A percentile compares a stretch with the other conserved stretches of the same genome.
These are phyloP conservation scores for Podochytrium sp. DNA, from an alignment of 192 early-diverging fungal species.

Conservation along the genomic window DNA sequence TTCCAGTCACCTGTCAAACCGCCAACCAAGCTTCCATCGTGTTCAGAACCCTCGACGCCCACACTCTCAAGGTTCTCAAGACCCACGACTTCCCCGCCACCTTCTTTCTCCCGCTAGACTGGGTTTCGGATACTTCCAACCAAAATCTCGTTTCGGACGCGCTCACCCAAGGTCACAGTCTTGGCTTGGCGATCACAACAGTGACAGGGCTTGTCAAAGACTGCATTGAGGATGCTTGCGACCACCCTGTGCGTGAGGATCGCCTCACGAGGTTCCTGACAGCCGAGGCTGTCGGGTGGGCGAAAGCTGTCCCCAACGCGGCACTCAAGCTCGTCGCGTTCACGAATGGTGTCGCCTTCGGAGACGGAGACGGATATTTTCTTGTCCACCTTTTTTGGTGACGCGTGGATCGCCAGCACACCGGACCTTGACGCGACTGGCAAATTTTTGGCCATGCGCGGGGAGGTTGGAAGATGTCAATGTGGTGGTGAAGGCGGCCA, in stretches of 20 bases:
- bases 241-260: not conserved
- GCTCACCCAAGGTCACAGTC: not conserved
- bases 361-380: not conserved
- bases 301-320: not conserved
- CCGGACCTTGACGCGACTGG: too few relatives aligned
- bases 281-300: not conserved
- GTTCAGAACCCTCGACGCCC: not conserved
- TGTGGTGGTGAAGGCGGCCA: not conserved
- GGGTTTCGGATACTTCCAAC: not conserved
- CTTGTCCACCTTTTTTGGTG: not conserved
- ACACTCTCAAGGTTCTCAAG: not conserved
- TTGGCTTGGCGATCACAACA: not conserved
- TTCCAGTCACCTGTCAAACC: not conserved
- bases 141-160: not conserved
- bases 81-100: not conserved
- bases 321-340: too few relatives aligned
- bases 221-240: not conserved
- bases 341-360: not conserved
- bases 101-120: not conserved
- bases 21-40: not conserved
- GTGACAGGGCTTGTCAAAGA: not conserved
- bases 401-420: too few relatives aligned
- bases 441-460: not conserved
- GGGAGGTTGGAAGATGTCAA: not conserved
- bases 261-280: not conserved